These are phyloP conservation scores for Waltergamsia citrina DNA, from an alignment of 2,329 filamentous ascomycete genomes.

Conservation along the genomic window DNA sequence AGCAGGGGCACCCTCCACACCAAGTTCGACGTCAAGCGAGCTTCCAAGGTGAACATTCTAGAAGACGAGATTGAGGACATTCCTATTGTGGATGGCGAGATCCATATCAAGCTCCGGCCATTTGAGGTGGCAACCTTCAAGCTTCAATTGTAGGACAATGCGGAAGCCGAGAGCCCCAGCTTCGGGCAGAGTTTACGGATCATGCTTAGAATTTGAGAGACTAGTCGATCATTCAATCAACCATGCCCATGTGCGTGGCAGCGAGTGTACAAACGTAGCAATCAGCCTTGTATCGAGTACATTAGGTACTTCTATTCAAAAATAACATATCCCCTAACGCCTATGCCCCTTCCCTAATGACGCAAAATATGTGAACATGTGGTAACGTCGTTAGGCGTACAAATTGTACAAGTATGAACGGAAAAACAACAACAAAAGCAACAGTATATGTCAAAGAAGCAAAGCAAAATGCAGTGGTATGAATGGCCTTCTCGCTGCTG, in stretches of 20 bases:
- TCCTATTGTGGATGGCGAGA: constrained; percentile 34
- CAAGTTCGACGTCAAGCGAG: constrained; percentile 61
- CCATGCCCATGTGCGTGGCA: too few species aligned
- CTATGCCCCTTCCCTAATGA: constrained; percentile 1
- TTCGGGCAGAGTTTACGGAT: constrained; percentile 1
- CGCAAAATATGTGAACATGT: neutral
- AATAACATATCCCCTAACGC: neutral
- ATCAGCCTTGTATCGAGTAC: neutral
- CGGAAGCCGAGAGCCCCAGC: neutral
- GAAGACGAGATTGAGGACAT: constrained; percentile 76
- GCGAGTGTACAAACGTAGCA: neutral
- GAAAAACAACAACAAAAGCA: too few species aligned
- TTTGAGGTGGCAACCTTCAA: constrained; percentile 83
- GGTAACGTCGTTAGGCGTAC: neutral
- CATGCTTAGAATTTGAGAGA: constrained; percentile 3
- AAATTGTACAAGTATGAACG: too few species aligned
- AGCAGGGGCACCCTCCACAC: constrained; percentile 62
- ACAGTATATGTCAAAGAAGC: neutral
- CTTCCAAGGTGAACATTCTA: constrained; percentile 75
- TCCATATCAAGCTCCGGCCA: constrained; percentile 58
- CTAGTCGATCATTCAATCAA: too few species aligned
- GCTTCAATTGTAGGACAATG: constrained; percentile 39
- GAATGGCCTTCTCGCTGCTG: constrained; percentile 1
- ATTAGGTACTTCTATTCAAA: constrained; percentile 1
- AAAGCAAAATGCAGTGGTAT: too few species aligned